These are phyloP conservation scores for Globisporangium emineosum DNA, from an alignment of 352 stramenopile species.

Conservation along the genomic window DNA sequence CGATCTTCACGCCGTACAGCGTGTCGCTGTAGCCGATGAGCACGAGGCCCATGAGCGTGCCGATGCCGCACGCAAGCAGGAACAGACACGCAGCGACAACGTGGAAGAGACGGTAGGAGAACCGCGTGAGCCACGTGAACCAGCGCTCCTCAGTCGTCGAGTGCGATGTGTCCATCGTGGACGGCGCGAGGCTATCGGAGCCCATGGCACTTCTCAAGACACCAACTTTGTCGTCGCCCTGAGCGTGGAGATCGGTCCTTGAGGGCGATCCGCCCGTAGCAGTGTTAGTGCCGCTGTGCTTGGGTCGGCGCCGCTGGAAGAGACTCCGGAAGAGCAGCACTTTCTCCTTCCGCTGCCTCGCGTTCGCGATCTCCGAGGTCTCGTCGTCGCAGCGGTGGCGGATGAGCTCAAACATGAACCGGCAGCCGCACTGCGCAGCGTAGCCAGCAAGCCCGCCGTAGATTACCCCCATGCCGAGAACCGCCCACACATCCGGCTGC, in stretches of 20 bases:
- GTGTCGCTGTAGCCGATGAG: slow-evolving; percentile 43
- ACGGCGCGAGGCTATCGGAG: slow-evolving; percentile 12
- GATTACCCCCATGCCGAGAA: slow-evolving; percentile 47
- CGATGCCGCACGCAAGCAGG: slow-evolving; percentile 39
- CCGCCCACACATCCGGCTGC: slow-evolving; percentile 38
- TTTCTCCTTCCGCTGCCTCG: slow-evolving; percentile 74
- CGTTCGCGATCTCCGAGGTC: slow-evolving; percentile 44
- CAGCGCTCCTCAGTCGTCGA: slow-evolving; percentile 74
- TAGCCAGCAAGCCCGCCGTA: slow-evolving; percentile 57
- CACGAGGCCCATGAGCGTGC: slow-evolving; percentile 53
- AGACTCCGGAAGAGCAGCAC: slow-evolving; percentile 55
- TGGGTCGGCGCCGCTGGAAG: slow-evolving; percentile 15
- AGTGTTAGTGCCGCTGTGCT: background rate
- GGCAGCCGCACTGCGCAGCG: slow-evolving; percentile 27
- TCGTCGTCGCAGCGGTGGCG: slow-evolving; percentile 64
- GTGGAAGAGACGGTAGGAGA: slow-evolving; percentile 39
- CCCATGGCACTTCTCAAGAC: background rate
- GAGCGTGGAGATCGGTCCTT: background rate
- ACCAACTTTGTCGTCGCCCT: slow-evolving; percentile 1
- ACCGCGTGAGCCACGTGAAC: slow-evolving; percentile 62
- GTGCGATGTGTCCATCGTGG: slow-evolving; percentile 43
- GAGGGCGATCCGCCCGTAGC: background rate
- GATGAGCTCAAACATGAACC: slow-evolving; percentile 54
- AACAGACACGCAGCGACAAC: slow-evolving; percentile 33
- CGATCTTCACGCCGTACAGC: slow-evolving; percentile 51